Evolutionary conservation across 75 land plant genomes (phyloP), one percentile per base, ranked within the genome.

Genomic region (Cryptomeria japonica): DNA sequence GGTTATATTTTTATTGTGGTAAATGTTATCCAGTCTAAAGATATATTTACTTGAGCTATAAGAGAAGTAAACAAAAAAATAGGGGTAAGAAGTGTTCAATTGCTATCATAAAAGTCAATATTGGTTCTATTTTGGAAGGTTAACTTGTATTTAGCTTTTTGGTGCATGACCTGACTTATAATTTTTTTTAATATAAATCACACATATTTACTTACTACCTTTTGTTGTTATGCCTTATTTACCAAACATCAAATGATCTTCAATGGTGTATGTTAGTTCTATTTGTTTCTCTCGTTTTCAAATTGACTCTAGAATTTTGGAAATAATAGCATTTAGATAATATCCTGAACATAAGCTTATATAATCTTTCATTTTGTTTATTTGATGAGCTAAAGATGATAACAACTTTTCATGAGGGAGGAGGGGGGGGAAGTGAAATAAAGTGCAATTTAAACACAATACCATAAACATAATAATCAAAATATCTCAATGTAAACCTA

Each of bases 41-140:
- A 97, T 79, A 93, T 97, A 28, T 95, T 72, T 84, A 80, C 91
- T 12, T 97, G 99, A 86, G 97, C 92, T 80, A 88, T 95, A 41
- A 91, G 99, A 93, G 98, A 97, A 91, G 96, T 97, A 8, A 94
- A 93, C 87, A 97, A 97, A 84, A 97, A 97, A 93, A 97, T 96
- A 64, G 99, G 99, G 44, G 99, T 97, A 95, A 87, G 95, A 47
- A n/a, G 68, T 44, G 41, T 42, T 76, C 25, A 32, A 19, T 46
- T 36, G 78, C 46, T 19, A 32, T 78, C 38, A 9, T 87, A 2
- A 16, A 47, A 39, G 4, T 36, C 38, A 34, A 38, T 56, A 18
- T 86, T 34, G 25, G 22, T 68, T 86, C 41, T 70, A 19, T 34
- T 55, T 22, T 86, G 76, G 5, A 15, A 36, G 72, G 6, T n/a